These are phyloP conservation scores for Phytophthora nicotianae DNA, from an alignment of 352 stramenopile species.

Conservation along the genomic window DNA sequence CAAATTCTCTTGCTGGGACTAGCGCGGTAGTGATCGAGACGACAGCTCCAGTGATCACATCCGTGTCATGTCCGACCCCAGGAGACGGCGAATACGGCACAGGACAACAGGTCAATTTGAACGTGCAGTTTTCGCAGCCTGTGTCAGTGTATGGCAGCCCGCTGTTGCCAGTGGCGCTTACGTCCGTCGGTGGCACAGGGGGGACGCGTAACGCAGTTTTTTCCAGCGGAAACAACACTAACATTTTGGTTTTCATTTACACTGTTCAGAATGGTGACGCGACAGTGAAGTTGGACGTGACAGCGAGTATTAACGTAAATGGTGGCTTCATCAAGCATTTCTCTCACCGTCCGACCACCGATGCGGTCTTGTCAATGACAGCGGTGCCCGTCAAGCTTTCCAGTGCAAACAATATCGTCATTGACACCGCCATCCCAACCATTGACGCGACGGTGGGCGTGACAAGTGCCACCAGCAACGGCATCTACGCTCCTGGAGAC, in stretches of 20 bases:
- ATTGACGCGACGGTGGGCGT: constrained; percentile 68
- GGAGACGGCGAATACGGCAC: constrained; percentile 74
- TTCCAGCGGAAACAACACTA: constrained; percentile 69
- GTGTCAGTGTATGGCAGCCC: constrained; percentile 72
- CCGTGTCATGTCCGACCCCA: constrained; percentile 50
- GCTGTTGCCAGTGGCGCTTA: constrained; percentile 52
- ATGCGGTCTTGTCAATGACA: constrained; percentile 55
- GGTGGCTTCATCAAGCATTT: constrained; percentile 76
- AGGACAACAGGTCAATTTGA: constrained; percentile 65
- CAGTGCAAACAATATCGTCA: constrained; percentile 57
- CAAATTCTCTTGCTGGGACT: constrained; percentile 50
- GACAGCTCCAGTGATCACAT: constrained; percentile 61
- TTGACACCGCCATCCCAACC: constrained; percentile 63
- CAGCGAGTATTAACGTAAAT: constrained; percentile 57
- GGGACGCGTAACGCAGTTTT: constrained; percentile 49
- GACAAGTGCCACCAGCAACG: constrained; percentile 49
- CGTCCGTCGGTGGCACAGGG: constrained; percentile 43
- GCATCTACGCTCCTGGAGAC: constrained; percentile 75
- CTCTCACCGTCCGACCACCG: constrained; percentile 69
- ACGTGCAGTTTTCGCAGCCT: constrained; percentile 61
- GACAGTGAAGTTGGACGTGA: constrained; percentile 55
- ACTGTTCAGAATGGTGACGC: constrained; percentile 64
- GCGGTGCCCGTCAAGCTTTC: constrained; percentile 53
- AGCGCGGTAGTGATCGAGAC: constrained; percentile 75
- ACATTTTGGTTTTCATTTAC: constrained; percentile 73